A percentile compares a stretch with the other conserved stretches of the same genome.
These are phyloP conservation scores for Brassica cretica DNA, from an alignment of 345 rosid species.

Conservation along the genomic window DNA sequence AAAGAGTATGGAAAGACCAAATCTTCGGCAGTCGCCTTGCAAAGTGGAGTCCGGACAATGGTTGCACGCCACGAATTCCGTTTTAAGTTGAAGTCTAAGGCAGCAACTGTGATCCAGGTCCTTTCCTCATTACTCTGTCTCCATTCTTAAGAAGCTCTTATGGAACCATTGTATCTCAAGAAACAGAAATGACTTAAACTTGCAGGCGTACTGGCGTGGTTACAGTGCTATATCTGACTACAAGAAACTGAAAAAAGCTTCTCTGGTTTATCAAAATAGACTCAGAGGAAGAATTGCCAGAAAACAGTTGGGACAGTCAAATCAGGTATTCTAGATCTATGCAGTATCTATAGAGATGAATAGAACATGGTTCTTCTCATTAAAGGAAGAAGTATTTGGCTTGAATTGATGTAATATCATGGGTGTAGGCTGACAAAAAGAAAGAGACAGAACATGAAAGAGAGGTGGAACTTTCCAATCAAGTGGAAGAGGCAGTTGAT, in stretches of 20 bases:
- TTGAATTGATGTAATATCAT: slow-evolving; percentile 9
- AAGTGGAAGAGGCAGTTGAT: slow-evolving; percentile 20
- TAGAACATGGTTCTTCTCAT: slow-evolving; percentile 1
- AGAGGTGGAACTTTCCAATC: slow-evolving; percentile 17
- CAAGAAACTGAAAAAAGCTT: slow-evolving; percentile 48
- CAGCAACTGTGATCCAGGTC: slow-evolving; percentile 68
- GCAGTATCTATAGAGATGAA: neutral
- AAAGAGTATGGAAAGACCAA: slow-evolving; percentile 44
- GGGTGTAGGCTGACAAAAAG: slow-evolving; percentile 32
- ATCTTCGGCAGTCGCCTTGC: slow-evolving; percentile 63
- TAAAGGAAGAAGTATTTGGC: slow-evolving; percentile 7
- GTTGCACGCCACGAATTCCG: slow-evolving; percentile 50
- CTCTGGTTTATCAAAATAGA: slow-evolving; percentile 46
- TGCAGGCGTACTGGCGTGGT: slow-evolving; percentile 66
- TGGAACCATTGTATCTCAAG: slow-evolving; percentile 26
- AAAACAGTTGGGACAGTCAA: slow-evolving; percentile 37
- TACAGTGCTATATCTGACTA: slow-evolving; percentile 49
- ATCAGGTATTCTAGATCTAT: slow-evolving; percentile 43
- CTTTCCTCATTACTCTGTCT: slow-evolving; percentile 10
- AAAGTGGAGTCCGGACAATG: slow-evolving; percentile 58
- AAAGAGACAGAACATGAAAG: slow-evolving; percentile 27
- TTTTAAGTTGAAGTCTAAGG: slow-evolving; percentile 40
- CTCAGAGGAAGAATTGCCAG: slow-evolving; percentile 44
- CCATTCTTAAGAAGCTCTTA: slow-evolving; percentile 15
- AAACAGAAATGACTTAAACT: slow-evolving; percentile 28